Evolutionary conservation across 2,329 filamentous ascomycete genomes (phyloP).

Genomic region (Arthrobotrys sphaeroides): DNA sequence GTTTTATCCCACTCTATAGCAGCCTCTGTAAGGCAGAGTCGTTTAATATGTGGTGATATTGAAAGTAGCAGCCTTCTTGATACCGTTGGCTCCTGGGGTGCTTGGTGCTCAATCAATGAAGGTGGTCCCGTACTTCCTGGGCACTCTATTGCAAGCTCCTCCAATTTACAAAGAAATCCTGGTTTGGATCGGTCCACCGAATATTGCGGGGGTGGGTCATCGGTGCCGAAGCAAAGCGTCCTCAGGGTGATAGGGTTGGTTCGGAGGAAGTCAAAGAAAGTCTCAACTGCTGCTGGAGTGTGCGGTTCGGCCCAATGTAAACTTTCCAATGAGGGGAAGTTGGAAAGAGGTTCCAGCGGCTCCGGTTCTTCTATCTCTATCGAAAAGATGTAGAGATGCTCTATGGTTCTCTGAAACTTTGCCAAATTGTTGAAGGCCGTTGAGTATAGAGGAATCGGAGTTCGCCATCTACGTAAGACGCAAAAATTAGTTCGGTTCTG

Average conservation of each 20-base stretch:
- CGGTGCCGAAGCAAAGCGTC: not conserved
- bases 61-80: not conserved
- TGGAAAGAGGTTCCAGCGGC: not conserved
- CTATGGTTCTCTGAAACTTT: not conserved
- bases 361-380: not conserved
- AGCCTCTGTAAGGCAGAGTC: not conserved
- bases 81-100: not conserved
- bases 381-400: not conserved
- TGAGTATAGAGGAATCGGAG: not conserved
- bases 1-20: not conserved
- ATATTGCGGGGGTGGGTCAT: not conserved
- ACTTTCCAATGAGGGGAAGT: not conserved
- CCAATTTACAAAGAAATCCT: not conserved
- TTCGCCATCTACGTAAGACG: not conserved
- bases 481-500: too few relatives aligned
- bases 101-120: not conserved
- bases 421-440: not conserved
- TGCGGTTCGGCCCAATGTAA: not conserved
- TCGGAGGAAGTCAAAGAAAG: not conserved
- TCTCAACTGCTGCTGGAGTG: not conserved
- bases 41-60: not conserved
- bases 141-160: not conserved
- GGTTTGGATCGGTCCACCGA: not conserved
- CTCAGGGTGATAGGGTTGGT: not conserved
- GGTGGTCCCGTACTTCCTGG: not conserved